Evolutionary conservation across 2,329 filamentous ascomycete genomes (phyloP).

Genomic region (Aspergillus glaucus): DNA sequence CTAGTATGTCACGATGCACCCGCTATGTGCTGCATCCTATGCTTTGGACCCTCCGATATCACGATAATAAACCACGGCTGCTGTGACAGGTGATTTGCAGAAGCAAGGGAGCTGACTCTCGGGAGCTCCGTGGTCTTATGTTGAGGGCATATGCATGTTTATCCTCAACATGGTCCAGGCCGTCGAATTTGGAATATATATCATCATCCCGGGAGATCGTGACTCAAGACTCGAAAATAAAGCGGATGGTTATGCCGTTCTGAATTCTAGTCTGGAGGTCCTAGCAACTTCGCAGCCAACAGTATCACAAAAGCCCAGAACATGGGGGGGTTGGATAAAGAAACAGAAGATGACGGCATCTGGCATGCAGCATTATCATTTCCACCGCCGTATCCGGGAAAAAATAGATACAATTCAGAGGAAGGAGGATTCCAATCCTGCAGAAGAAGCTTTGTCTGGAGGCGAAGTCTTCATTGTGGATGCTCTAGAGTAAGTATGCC

Average conservation of each 20-base stretch:
- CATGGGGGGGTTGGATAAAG: too few species aligned
- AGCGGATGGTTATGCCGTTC: background rate
- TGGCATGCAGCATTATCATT: too few species aligned
- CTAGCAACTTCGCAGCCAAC: background rate
- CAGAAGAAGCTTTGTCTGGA: too few species aligned
- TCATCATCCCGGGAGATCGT: background rate
- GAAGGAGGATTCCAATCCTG: too few species aligned
- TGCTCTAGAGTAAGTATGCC: too few species aligned
- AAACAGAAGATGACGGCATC: too few species aligned
- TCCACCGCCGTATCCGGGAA: too few species aligned
- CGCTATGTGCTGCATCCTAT: background rate
- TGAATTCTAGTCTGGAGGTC: background rate
- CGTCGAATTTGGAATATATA: background rate
- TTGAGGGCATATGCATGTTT: background rate
- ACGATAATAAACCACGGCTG: background rate
- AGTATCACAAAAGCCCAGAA: too few species aligned
- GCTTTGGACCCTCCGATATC: background rate
- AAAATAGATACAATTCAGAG: too few species aligned
- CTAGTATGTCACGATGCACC: background rate
- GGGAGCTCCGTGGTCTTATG: background rate
- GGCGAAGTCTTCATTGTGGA: too few species aligned
- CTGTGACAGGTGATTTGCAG: background rate
- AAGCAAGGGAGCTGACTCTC: background rate
- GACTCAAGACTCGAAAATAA: background rate
- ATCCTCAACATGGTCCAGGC: background rate